Base-by-base conservation (phyloP, 495 filamentous ascomycete genomes). In the Talaromyces nanjingensis region DNA sequence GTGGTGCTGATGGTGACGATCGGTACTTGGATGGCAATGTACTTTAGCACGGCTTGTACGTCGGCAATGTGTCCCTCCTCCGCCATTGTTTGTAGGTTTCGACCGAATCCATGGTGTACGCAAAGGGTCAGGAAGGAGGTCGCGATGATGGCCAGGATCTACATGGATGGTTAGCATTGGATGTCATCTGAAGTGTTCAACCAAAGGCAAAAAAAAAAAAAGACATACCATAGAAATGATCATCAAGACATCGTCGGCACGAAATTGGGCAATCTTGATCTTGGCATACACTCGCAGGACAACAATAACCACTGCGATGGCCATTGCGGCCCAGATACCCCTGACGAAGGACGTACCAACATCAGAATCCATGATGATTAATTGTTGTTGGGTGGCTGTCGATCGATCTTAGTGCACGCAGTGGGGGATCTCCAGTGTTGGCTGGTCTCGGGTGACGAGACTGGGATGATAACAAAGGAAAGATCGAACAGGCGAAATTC, bases 211-310 rank as follows among this genome's bases (percentile, higher is more conserved):
- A 5, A 24, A 16, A 37, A 39, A 24, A 24, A 22, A 27, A 25
- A 24, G 31, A 60, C 70, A 68, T 63, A 73, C 71, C 70, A 73
- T 64, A 34, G 71, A 67, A 37, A 64, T 68, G 24, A 42, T 64
- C 71, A 71, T 73, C 2, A 73, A 59, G 18, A 69, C 8, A 68
- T 73, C 71, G 65, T 73, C 71, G 29, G 47, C 31, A 2, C 65
- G 68, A 37, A 72, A 66, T 29, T 72, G 71, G 27, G 54, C 18
- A 12, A 72, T 68, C 33, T 65, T 66, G 22, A 67, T 65, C 63
- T 73, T 73, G 20, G 71, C 71, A 61, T 55, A 31, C 20, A 73
- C 52, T 54, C 71, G 67, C 55, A 73, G 60, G 25, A 54, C 29
- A 11, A 72, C 25, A 0, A 67, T 61, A 7, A 71, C 0, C 39